phyloP scores from a whole-genome alignment of 2,329 filamentous ascomycete genomes.

The Fusarium bulbicola region DNA sequence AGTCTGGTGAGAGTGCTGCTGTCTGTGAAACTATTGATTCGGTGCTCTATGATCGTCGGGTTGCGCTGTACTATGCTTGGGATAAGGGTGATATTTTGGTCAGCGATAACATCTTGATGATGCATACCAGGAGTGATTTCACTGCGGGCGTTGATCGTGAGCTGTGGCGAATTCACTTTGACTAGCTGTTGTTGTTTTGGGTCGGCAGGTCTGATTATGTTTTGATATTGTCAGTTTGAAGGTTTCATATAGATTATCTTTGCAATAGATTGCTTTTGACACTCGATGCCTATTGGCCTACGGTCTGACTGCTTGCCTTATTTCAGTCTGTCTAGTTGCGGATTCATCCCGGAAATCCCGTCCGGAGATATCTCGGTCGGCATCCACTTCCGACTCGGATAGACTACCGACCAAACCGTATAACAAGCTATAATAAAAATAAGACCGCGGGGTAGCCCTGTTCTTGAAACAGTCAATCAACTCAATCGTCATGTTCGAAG shows the following conservation, averaged over 20 bases:
- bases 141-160: slow-evolving; percentile 55
- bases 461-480: fast-evolving
- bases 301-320: background rate
- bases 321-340: background rate
- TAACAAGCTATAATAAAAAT: background rate
- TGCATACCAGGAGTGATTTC: slow-evolving; percentile 61
- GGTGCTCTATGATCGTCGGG: slow-evolving; percentile 59
- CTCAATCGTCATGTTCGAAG: slow-evolving; percentile 27
- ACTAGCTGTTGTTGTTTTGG: slow-evolving; percentile 28
- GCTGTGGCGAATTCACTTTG: slow-evolving; percentile 62
- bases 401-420: background rate
- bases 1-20: slow-evolving; percentile 43
- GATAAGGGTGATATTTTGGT: slow-evolving; percentile 64
- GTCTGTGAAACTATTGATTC: slow-evolving; percentile 53
- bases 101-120: slow-evolving; percentile 59
- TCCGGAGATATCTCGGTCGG: background rate
- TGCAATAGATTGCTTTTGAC: background rate
- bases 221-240: background rate
- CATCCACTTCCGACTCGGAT: slow-evolving; percentile 20
- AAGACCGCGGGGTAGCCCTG: background rate
- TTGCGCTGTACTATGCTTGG: slow-evolving; percentile 62
- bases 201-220: background rate
- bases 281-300: no score
- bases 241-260: background rate
- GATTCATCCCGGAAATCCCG: background rate